phyloP scores from a whole-genome alignment of 2,329 filamentous ascomycete genomes.

The Colletotrichum graminicola region DNA sequence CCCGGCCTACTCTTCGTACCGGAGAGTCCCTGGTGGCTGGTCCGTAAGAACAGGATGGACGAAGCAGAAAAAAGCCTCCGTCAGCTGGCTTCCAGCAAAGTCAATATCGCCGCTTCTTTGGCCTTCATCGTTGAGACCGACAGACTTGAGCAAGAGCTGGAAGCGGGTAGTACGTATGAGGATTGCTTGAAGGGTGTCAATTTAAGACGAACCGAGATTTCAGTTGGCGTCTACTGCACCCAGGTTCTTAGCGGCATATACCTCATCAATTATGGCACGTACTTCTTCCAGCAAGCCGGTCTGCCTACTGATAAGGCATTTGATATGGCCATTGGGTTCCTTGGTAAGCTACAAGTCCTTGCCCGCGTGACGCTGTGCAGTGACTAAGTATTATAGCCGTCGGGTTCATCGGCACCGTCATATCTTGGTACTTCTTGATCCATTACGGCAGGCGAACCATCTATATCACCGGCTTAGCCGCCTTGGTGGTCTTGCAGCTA shows the following conservation, averaged over 20 bases:
- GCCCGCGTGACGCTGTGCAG: conserved; percentile 60
- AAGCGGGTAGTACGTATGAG: conserved; percentile 61
- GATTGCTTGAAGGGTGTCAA: conserved; percentile 65
- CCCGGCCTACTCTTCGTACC: conserved; percentile 61
- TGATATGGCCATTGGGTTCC: conserved; percentile 58
- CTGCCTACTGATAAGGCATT: conserved; percentile 54
- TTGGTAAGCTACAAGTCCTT: conserved; percentile 58
- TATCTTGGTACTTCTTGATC: conserved; percentile 59
- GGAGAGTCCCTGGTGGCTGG: conserved; percentile 65
- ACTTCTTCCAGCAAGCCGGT: conserved; percentile 62
- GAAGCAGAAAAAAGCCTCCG: conserved; percentile 57
- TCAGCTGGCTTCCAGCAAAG: conserved; percentile 59
- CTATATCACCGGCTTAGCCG: conserved; percentile 56
- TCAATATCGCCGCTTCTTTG: conserved; percentile 62
- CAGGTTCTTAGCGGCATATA: conserved; percentile 75
- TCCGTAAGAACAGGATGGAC: conserved; percentile 55
- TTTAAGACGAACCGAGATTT: conserved; percentile 66
- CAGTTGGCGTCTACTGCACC: conserved; percentile 72
- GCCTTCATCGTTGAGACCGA: conserved; percentile 71
- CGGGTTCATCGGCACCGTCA: conserved; percentile 58
- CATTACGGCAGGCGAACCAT: conserved; percentile 57
- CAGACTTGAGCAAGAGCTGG: conserved; percentile 64
- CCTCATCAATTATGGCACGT: conserved; percentile 73
- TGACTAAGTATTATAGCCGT: conserved; percentile 53
- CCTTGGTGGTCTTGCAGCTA: conserved; percentile 54